phyloP scores from a whole-genome alignment of 495 filamentous ascomycete species.

The Trichocladium uniseriatum region DNA sequence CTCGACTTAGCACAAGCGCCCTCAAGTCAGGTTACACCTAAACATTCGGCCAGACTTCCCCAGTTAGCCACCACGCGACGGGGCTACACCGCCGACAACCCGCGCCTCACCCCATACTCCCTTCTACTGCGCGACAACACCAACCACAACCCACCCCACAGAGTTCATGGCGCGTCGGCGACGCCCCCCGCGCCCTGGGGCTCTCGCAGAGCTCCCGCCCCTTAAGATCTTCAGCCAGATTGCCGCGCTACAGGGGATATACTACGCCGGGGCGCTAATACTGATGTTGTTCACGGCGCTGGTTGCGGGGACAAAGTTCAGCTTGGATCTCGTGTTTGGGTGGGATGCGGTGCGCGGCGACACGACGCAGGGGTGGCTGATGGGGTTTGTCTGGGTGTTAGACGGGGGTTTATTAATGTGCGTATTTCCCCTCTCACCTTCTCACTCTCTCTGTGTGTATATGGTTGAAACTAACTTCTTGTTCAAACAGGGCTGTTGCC shows the following conservation, averaged over 20 bases:
- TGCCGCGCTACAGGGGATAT: conserved; percentile 68
- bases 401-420: conserved; percentile 66
- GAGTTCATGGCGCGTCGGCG: conserved; percentile 72
- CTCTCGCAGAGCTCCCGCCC: conserved; percentile 71
- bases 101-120: too few species aligned
- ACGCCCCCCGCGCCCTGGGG: conserved; percentile 68
- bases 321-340: conserved; percentile 60
- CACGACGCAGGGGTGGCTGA: conserved; percentile 84
- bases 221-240: conserved; percentile 84
- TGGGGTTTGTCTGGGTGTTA: conserved; percentile 80
- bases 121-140: too few species aligned
- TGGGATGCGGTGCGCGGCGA: conserved; percentile 82
- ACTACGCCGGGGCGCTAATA: conserved; percentile 64
- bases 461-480: too few species aligned
- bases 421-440: conserved; percentile 24
- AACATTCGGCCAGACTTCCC: too few species aligned
- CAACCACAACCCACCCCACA: too few species aligned
- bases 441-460: conserved; percentile 1
- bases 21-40: too few species aligned
- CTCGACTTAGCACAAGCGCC: too few species aligned
- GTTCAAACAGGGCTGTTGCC: conserved; percentile 54
- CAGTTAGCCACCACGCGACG: too few species aligned
- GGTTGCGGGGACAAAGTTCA: conserved; percentile 67
- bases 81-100: too few species aligned
- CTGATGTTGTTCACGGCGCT: conserved; percentile 84